Evolutionary conservation across 73 alveolate genomes (phyloP), one percentile per base, ranked within the genome.

Genomic region (Tetrahymena thermophila): DNA sequence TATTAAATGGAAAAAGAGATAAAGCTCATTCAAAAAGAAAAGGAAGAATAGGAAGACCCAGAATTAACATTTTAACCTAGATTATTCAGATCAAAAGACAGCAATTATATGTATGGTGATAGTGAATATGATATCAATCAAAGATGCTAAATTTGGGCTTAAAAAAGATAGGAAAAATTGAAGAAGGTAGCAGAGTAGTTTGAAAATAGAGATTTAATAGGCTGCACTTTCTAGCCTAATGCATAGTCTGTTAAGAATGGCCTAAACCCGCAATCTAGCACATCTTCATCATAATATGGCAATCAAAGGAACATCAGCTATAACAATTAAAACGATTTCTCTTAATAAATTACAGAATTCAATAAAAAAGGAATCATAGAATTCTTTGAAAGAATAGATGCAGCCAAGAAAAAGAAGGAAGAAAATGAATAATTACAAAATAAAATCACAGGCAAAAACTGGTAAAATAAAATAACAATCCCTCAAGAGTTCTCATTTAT

Each of bases 331-430:
- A 23, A 23, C 15, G 89, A 71, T 13, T 71, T 71, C 37, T 71
- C 89, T 3, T n/a, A 71, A 71, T 71, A 71, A n/a, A 71, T 71
- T 37, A 50, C 95, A 11, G 97, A 95, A 35, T 95, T 95, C 94
- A 95, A 89, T 95, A 95, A 89, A 55, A 95, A 95, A 44, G 97
- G 97, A 89, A 43, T 95, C 35, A 95, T 95, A 8, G 85, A 89
- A 23, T 95, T 85, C 85, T 95, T 95, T 50, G 97, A 85, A 89
- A 89, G 97, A 95, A 42, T 95, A n/a, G 71, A 95, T 35, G 93
- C 42, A 85, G 97, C 97, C 10, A 50, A 95, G 35, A 95, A 95
- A 43, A 85, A 43, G 35, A 95, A 95, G 55, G 85, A 85, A 55
- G 85, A 85, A 44, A 93, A 94, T 7, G 85, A 95, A 35, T 34